Evolutionary conservation across 2,329 filamentous ascomycete genomes (phyloP).

Genomic region (Microthyrium microscopicum): DNA sequence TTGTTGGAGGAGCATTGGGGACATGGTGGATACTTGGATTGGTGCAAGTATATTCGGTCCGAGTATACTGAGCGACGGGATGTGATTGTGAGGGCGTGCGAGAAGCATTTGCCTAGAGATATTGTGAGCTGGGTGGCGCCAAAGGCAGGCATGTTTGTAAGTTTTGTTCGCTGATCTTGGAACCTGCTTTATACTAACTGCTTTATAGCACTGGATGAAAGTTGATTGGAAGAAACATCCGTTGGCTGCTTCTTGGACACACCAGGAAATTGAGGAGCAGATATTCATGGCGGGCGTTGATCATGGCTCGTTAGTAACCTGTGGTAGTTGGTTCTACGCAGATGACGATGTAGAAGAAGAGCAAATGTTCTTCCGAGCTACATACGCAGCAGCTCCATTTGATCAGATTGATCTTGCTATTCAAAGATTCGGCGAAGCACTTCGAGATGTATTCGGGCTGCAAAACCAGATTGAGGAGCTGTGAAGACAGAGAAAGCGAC

Average conservation of each 20-base stretch:
- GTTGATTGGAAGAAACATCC: constrained; percentile 54
- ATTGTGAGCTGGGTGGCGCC: constrained; percentile 69
- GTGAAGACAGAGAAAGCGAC: no score
- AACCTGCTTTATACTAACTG: constrained; percentile 5
- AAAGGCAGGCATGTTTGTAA: constrained; percentile 84
- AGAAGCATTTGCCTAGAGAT: constrained; percentile 55
- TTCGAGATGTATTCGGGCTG: constrained; percentile 44
- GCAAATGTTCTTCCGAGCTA: constrained; percentile 76
- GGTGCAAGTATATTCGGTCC: constrained; percentile 66
- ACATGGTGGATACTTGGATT: constrained; percentile 73
- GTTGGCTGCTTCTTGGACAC: constrained; percentile 28
- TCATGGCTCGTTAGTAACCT: constrained; percentile 61
- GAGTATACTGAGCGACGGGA: constrained; percentile 72
- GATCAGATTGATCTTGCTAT: constrained; percentile 34
- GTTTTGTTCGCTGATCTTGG: constrained; percentile 20
- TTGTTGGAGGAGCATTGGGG: constrained; percentile 90
- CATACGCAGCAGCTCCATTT: constrained; percentile 61
- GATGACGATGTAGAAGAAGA: constrained; percentile 41
- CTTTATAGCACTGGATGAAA: constrained; percentile 50
- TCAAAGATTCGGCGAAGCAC: constrained; percentile 52
- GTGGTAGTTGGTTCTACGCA: constrained; percentile 83
- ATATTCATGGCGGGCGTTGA: constrained; percentile 67
- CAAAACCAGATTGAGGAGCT: no score
- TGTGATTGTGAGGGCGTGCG: constrained; percentile 62
- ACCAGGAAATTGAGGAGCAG: constrained; percentile 60